Conservation (phyloP, 805 yeast species). For the Wickerhamiella spandovensis region DNA sequence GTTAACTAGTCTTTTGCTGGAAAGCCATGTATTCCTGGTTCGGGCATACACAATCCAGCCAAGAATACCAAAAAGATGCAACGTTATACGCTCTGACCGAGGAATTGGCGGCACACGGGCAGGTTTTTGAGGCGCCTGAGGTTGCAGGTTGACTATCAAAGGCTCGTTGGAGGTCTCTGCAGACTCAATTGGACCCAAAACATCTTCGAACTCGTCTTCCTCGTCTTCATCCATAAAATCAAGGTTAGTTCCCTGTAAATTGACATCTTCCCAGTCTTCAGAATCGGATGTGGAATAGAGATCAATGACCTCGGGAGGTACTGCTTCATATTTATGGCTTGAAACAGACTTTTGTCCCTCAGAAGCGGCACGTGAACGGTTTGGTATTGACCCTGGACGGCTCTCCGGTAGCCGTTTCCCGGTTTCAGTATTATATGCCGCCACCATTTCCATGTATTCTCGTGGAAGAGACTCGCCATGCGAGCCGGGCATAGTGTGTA, state of each 20-base stretch:
- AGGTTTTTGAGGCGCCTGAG: background rate
- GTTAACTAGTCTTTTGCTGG: conserved; percentile 31
- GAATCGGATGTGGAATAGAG: conserved; percentile 3
- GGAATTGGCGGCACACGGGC: conserved; percentile 6
- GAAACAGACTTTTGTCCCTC: background rate
- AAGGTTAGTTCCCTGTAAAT: conserved; percentile 2
- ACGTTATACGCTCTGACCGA: conserved; percentile 47
- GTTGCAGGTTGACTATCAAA: conserved; percentile 5
- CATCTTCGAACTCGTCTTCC: background rate
- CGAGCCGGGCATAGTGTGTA: background rate
- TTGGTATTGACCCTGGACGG: background rate
- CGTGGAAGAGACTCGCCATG: background rate
- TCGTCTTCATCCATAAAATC: background rate
- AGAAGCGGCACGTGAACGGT: background rate
- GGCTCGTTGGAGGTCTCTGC: conserved; percentile 2
- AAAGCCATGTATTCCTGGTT: conserved; percentile 64
- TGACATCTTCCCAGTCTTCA: conserved; percentile 19
- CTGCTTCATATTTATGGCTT: background rate
- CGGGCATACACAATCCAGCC: conserved; percentile 54
- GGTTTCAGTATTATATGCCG: background rate
- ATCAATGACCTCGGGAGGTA: background rate
- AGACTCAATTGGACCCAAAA: background rate
- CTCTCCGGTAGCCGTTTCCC: background rate
- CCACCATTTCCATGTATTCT: background rate
- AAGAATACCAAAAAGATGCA: conserved; percentile 48